Percentiles rank a stretch among this genome's conserved stretches.
Conservation (phyloP, 306 rosid genomes). For the Fragaria ananassa region DNA sequence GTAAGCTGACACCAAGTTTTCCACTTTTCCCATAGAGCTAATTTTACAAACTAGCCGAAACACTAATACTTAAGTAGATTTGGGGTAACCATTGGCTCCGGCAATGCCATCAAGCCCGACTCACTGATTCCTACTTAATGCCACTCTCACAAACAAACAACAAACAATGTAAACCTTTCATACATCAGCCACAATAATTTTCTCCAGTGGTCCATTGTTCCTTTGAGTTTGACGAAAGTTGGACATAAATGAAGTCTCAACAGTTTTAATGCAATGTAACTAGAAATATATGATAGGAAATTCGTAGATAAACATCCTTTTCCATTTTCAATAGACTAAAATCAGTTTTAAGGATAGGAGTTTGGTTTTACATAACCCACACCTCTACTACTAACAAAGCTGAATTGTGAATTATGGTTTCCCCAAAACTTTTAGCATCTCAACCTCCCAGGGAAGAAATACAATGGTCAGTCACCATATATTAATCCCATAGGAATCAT, state of each 20-base stretch:
- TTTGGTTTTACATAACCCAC: not conserved
- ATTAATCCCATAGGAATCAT: not conserved
- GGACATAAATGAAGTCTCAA: not conserved
- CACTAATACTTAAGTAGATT: not conserved
- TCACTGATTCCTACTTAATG: not conserved
- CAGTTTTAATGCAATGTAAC: not conserved
- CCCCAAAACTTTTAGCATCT: not conserved
- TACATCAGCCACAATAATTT: not conserved
- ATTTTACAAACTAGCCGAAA: not conserved
- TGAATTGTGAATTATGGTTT: not conserved
- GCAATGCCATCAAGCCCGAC: not conserved
- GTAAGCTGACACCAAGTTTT: not conserved
- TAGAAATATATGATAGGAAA: not conserved
- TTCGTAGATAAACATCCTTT: not conserved
- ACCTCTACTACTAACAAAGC: not conserved
- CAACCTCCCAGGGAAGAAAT: not conserved
- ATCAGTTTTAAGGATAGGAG: not conserved
- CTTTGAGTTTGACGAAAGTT: not conserved
- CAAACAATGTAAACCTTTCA: not conserved
- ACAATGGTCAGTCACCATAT: not conserved
- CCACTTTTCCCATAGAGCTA: not conserved
- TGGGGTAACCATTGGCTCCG: not conserved
- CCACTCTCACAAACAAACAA: not conserved
- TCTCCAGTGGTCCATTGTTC: not conserved
- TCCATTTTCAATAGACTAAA: not conserved